Evolutionary conservation across 345 rosid species (phyloP), one percentile per base, ranked within the genome.

Genomic region (Geranium rotundifolium): DNA sequence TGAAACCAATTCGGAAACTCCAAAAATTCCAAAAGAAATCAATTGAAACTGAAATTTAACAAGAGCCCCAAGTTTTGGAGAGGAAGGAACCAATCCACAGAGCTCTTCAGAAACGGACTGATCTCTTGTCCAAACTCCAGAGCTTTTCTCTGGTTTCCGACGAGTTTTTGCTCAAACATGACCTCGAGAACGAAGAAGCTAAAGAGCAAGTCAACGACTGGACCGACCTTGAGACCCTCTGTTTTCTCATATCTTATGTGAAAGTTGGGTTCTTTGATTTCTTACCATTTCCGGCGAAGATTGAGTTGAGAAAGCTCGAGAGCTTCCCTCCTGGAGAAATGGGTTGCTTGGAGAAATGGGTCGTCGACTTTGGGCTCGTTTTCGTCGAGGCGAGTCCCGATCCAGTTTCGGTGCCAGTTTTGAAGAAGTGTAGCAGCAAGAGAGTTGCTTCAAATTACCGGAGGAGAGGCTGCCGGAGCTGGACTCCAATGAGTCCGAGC

Each of bases 321-420:
- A 93, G 77, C 41, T 86, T 66, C 17, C 86, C 86, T 1, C 79
- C 91, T 0, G 99, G 97, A 7, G 99, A 93, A 81, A 89, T 84
- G 50, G 99, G 96, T 56, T 89, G 89, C 66, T 84, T 87, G 54
- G 65, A 61, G 60, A 80, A 77, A 80, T 64, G 76, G 69, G 79
- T 9, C 4, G 62, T 69, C 77, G 72, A 79, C 67, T 75, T 78
- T 74, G 61, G 71, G 69, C 54, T 67, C 23, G 76, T 60, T 60
- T 81, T 85, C 58, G 62, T 73, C 9, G 84, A 49, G 16, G 54
- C 65, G 12, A 83, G n/a, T n/a, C 77, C 64, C 74, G 76, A 6
- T 76, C 72, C 1, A 84, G 83, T 73, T 76, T 92, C 99, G 0
- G 85, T 80, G 54, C 89, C 97, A 2, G 97, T n/a, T n/a, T n/a